These are phyloP conservation scores for Beauveria varroae DNA, from an alignment of 2,329 filamentous ascomycete species.

Conservation along the genomic window DNA sequence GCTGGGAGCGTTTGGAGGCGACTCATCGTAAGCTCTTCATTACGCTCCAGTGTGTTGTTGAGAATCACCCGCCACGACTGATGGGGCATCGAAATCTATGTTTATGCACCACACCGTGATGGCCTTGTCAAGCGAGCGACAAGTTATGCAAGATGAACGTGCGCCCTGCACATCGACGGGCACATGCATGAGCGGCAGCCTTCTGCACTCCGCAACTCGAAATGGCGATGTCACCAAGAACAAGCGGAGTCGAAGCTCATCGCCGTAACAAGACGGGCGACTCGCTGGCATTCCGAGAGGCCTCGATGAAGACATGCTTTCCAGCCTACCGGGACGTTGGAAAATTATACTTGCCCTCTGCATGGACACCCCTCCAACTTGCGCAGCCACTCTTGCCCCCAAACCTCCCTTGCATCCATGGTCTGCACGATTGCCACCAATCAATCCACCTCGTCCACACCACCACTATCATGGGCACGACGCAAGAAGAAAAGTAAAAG, in stretches of 20 bases:
- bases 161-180: not conserved
- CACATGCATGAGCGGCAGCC: not conserved
- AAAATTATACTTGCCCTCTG: not conserved
- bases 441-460: conserved; percentile 6
- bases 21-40: not conserved
- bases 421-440: not conserved
- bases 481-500: not conserved
- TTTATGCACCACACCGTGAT: not conserved
- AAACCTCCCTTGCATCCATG: not conserved
- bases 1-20: not conserved
- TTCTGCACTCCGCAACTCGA: conserved; percentile 2
- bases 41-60: not conserved
- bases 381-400: not conserved
- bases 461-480: not conserved
- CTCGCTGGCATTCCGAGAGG: not conserved
- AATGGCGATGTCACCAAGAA: not conserved
- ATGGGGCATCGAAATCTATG: not conserved
- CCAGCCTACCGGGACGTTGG: not conserved
- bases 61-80: not conserved
- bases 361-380: not conserved
- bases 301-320: not conserved
- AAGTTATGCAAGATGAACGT: not conserved
- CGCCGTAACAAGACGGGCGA: not conserved
- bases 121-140: not conserved
- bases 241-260: not conserved